Percentiles rank a stretch among this genome's conserved stretches.
These are phyloP conservation scores for Diplocarpon mali DNA, from an alignment of 2,329 filamentous ascomycete genomes.

Conservation along the genomic window DNA sequence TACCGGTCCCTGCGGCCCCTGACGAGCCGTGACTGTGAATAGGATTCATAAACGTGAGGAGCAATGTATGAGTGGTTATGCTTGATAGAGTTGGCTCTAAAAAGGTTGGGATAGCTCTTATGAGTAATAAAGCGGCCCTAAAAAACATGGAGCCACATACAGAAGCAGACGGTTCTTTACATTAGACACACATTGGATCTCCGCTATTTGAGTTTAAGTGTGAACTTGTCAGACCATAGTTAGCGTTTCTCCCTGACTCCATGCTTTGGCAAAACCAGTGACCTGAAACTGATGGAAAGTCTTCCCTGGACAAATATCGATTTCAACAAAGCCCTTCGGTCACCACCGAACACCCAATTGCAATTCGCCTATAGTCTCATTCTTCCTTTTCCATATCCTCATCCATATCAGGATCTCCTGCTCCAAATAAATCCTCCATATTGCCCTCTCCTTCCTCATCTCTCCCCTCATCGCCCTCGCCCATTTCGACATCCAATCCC, in stretches of 20 bases:
- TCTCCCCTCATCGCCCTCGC: constrained; percentile 1
- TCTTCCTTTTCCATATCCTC: constrained; percentile 20
- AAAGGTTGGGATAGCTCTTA: too few relatives aligned
- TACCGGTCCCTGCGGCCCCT: too few relatives aligned
- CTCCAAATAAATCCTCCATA: constrained; percentile 44
- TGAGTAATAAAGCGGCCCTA: too few relatives aligned
- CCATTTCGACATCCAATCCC: constrained; percentile 23
- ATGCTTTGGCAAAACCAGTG: not conserved
- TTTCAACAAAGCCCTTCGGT: not conserved
- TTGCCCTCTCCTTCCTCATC: constrained; percentile 28
- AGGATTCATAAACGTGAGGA: too few relatives aligned
- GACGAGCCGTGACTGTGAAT: too few relatives aligned
- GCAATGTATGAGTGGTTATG: too few relatives aligned
- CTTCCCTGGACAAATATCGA: not conserved
- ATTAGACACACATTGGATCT: too few relatives aligned
- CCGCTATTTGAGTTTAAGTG: too few relatives aligned
- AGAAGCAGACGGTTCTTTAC: too few relatives aligned
- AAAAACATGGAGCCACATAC: too few relatives aligned
- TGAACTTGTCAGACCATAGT: too few relatives aligned
- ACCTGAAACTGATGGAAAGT: not conserved
- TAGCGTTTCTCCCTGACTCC: not conserved
- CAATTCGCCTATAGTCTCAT: not conserved
- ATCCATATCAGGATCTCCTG: constrained; percentile 44
- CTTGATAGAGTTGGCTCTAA: too few relatives aligned
- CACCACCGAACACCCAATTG: constrained; percentile 3